phyloP scores from a whole-genome alignment of 1,284 basidiomycete species.

The Heterobasidion annosum region DNA sequence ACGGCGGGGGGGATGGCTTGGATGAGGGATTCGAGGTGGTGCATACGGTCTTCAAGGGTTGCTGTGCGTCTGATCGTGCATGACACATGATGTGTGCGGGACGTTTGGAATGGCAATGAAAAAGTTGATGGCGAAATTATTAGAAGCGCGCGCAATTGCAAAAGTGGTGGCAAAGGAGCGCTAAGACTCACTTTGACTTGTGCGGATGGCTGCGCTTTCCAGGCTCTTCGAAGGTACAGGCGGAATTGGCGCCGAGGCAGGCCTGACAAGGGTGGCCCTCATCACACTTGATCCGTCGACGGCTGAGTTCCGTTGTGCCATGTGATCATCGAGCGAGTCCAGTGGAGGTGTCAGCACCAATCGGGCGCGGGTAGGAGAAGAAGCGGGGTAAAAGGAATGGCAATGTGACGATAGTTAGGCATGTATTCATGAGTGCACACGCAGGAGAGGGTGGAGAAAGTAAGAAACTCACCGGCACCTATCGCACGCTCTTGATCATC shows the following conservation, averaged over 20 bases:
- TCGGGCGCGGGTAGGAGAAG: no score
- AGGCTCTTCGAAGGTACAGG: constrained; percentile 78
- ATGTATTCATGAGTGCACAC: neutral
- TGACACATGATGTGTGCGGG: neutral
- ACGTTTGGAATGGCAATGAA: neutral
- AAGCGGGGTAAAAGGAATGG: no score
- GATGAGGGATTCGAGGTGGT: constrained; percentile 72
- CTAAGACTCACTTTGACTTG: constrained; percentile 62
- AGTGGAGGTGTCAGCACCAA: no score
- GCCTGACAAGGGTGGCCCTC: constrained; percentile 81
- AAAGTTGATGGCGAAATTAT: neutral
- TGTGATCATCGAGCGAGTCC: no score
- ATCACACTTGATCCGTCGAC: constrained; percentile 74
- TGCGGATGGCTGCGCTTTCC: constrained; percentile 76
- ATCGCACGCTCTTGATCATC: constrained; percentile 60
- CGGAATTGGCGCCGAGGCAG: constrained; percentile 65
- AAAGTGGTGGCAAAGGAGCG: neutral
- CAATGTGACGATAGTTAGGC: neutral
- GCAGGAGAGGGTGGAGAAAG: neutral
- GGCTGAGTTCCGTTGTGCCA: constrained; percentile 27
- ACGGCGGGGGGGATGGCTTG: constrained; percentile 74
- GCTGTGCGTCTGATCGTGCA: constrained; percentile 26
- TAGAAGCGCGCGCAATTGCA: neutral
- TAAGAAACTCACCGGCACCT: constrained; percentile 61
- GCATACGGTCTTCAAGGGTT: constrained; percentile 77